phyloP scores from a whole-genome alignment of 345 rosid species.

The Aquilaria sinensis region DNA sequence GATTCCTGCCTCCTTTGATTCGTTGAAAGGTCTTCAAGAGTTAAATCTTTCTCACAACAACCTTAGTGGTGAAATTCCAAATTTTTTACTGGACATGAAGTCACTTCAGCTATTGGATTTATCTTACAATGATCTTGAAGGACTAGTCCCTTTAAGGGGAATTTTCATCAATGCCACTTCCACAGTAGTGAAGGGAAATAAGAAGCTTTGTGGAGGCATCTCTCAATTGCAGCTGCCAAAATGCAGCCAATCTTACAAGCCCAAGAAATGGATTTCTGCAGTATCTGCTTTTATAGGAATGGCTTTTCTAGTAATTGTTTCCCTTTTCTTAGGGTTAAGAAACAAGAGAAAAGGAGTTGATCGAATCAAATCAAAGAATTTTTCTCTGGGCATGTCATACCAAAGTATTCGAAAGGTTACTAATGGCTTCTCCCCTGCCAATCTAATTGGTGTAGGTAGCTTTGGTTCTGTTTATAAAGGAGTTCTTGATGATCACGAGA shows the following conservation, averaged over 20 bases:
- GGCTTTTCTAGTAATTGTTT: neutral
- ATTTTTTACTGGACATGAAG: neutral
- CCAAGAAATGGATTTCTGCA: neutral
- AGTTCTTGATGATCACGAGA: constrained; percentile 3
- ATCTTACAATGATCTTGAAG: constrained; percentile 37
- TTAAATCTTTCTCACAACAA: constrained; percentile 32
- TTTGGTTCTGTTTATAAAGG: constrained; percentile 20
- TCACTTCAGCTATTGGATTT: constrained; percentile 14
- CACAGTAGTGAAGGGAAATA: constrained; percentile 21
- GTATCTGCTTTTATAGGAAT: neutral
- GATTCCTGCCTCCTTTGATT: constrained; percentile 24
- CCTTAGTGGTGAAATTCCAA: constrained; percentile 21
- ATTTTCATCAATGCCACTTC: constrained; percentile 26
- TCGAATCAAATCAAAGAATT: neutral
- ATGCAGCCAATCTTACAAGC: neutral
- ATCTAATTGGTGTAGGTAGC: constrained; percentile 24
- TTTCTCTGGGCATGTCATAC: constrained; percentile 4
- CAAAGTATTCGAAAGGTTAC: constrained; percentile 11
- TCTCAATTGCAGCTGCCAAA: neutral
- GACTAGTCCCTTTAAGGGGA: constrained; percentile 27
- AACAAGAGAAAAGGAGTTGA: neutral
- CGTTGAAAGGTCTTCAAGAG: constrained; percentile 6
- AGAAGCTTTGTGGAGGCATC: constrained; percentile 32
- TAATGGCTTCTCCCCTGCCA: constrained; percentile 16
- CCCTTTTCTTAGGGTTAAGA: neutral